Percentiles rank a stretch among this genome's conserved stretches.
These are phyloP conservation scores for Urostyla sp. DNA, from an alignment of 73 alveolate species.

Conservation along the genomic window DNA sequence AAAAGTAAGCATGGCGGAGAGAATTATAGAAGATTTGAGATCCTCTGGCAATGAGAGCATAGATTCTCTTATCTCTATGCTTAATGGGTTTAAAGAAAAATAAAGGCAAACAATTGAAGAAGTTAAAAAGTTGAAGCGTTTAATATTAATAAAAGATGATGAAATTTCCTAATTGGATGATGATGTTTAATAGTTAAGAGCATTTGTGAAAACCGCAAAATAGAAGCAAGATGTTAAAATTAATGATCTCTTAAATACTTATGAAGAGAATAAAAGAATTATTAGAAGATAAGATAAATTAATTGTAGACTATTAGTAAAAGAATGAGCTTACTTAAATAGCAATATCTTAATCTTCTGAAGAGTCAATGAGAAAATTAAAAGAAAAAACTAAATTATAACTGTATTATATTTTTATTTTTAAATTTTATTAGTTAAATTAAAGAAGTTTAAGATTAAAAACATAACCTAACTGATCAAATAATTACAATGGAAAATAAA, in stretches of 20 bases:
- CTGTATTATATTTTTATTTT: no score
- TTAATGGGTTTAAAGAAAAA: not conserved
- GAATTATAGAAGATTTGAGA: slow-evolving; percentile 40
- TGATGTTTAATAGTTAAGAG: slow-evolving; percentile 14
- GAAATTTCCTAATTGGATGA: slow-evolving; percentile 21
- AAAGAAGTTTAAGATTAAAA: slow-evolving; percentile 23
- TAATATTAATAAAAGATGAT: slow-evolving; percentile 34
- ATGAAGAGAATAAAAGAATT: slow-evolving; percentile 25
- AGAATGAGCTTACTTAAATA: slow-evolving; percentile 23
- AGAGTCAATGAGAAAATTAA: slow-evolving; percentile 2
- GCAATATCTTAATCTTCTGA: not conserved
- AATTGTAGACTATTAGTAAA: slow-evolving; percentile 21
- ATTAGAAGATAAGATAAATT: slow-evolving; percentile 21
- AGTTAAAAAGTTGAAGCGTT: slow-evolving; percentile 10
- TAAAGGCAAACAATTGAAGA: not conserved
- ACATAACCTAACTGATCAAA: not conserved
- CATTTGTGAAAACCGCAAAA: slow-evolving; percentile 31
- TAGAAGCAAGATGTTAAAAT: slow-evolving; percentile 19
- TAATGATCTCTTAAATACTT: slow-evolving; percentile 7
- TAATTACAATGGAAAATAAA: slow-evolving; percentile 22
- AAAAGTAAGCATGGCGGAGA: slow-evolving; percentile 54
- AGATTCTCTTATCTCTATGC: slow-evolving; percentile 26
- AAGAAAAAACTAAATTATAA: slow-evolving; percentile 5
- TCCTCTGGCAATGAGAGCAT: slow-evolving; percentile 38
- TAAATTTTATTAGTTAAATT: no score